A percentile compares a stretch with the other conserved stretches of the same genome.
These are phyloP conservation scores for Botryotinia globosa DNA, from an alignment of 2,329 filamentous ascomycete genomes.

Conservation along the genomic window DNA sequence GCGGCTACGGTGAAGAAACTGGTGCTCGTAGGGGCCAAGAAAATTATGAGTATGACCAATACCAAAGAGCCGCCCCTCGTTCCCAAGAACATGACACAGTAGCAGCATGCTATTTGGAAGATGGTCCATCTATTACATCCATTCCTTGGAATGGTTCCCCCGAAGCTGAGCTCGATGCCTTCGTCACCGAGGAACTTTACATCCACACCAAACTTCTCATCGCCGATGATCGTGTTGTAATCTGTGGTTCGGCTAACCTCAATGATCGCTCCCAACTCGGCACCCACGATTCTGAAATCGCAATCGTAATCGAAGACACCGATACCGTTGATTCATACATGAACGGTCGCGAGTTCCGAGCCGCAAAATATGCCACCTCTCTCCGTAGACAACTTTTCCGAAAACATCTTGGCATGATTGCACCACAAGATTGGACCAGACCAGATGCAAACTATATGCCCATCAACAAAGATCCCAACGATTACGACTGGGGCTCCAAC, in stretches of 20 bases:
- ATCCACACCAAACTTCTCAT: conserved; percentile 71
- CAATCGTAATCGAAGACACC: conserved; percentile 81
- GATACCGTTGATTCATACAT: conserved; percentile 68
- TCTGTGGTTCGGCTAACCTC: conserved; percentile 67
- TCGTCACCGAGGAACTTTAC: conserved; percentile 61
- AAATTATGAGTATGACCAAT: conserved; percentile 47
- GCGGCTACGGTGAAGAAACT: conserved; percentile 40
- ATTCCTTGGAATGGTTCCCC: conserved; percentile 54
- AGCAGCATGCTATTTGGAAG: conserved; percentile 78
- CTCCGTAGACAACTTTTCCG: conserved; percentile 84
- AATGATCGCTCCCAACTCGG: conserved; percentile 73
- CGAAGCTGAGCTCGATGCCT: conserved; percentile 57
- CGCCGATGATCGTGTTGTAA: conserved; percentile 76
- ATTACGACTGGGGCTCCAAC: conserved; percentile 68
- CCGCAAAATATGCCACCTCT: conserved; percentile 72
- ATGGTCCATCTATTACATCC: conserved; percentile 64
- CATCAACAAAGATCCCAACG: conserved; percentile 66
- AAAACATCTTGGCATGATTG: conserved; percentile 84
- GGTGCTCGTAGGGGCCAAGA: conserved; percentile 38
- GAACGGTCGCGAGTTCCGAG: conserved; percentile 69
- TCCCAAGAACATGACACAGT: conserved; percentile 70
- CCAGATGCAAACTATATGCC: conserved; percentile 75
- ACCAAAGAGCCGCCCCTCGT: conserved; percentile 66
- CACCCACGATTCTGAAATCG: conserved; percentile 82
- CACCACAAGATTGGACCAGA: conserved; percentile 65